These are phyloP conservation scores for Ogataea nitratoaversa DNA, from an alignment of 805 yeast species.

Conservation along the genomic window DNA sequence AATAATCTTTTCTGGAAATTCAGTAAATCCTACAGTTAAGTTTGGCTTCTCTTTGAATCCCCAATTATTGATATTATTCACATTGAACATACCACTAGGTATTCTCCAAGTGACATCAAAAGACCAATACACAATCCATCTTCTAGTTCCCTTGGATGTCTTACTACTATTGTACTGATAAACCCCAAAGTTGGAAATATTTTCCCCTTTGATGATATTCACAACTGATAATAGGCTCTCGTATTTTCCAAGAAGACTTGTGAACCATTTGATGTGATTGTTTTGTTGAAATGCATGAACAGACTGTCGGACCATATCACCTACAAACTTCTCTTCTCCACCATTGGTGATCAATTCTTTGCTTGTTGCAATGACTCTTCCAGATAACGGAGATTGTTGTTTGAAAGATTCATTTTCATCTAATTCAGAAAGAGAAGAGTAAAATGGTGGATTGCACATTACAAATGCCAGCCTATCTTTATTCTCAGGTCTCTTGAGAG, in stretches of 20 bases:
- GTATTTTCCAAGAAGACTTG: conserved; percentile 29
- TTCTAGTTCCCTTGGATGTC: conserved; percentile 19
- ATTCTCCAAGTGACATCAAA: conserved; percentile 14
- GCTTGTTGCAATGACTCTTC: conserved; percentile 28
- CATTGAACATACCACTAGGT: conserved; percentile 10
- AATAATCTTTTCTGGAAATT: not conserved
- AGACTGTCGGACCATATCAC: conserved; percentile 29
- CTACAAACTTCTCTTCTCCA: conserved; percentile 42
- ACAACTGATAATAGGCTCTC: conserved; percentile 13
- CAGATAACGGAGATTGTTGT: conserved; percentile 2
- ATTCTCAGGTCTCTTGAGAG: conserved; percentile 1
- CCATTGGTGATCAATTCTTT: conserved; percentile 40
- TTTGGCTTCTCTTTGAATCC: not conserved
- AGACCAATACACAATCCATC: conserved; percentile 40
- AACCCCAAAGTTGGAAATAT: conserved; percentile 26
- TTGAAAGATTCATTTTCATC: conserved; percentile 22
- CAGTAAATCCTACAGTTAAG: not conserved
- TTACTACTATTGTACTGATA: conserved; percentile 27
- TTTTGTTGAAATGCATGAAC: not conserved
- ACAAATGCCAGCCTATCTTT: conserved; percentile 25
- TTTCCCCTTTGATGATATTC: conserved; percentile 4
- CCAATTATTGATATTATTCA: not conserved
- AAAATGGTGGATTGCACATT: conserved; percentile 55
- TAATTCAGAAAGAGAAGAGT: conserved; percentile 34
- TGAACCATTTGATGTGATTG: conserved; percentile 32